Evolutionary conservation across 164 flowering plant species (phyloP), one percentile per base, ranked within the genome.

Genomic region (Hamamelis virginiana): DNA sequence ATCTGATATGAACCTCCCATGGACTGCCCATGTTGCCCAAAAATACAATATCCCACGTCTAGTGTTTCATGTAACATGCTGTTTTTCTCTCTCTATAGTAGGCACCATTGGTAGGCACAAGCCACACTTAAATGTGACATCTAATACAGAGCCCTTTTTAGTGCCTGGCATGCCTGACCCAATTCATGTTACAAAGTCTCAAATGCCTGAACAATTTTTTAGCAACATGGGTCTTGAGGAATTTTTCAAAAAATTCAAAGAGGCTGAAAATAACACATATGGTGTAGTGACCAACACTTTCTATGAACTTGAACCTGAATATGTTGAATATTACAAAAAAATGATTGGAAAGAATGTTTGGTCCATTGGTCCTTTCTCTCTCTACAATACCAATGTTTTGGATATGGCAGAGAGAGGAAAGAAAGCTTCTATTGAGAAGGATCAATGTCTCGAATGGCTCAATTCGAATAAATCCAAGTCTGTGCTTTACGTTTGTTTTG

Each of bases 1-100:
- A 8, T 50, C 64, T 9, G 72, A 69, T 33, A 9, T 50, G 14
- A 47, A 47, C 66, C 33, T 60, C 28, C 72, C 66, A 1, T 69
- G 72, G 72, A 48, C 60, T 27, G 60, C 69, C 25, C 48, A 66
- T 8, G n/a, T 33, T 21, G 60, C 60, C 1, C 15, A 9, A 38
- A 53, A 66, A 8, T 41, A 52, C 18, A 27, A 48, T 48, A 66
- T 66, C 47, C 69, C 69, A 1, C 53, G 55, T 26, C 53, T 68
- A 13, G 71, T 59, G 2, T 62, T 62, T 46, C 26, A 62, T 18
- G 67, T 61, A 21, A 52, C 28, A 3, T 19, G 61, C 14, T 68
- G 53, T 25, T 68, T 68, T 56, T 58, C 64, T 23, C 53, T 45
- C 3, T 58, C 52, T 46, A 41, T 46, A 1, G 15, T 33, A 0